These are phyloP conservation scores for Nakazawaea sp. DNA, from an alignment of 805 yeast species.

Conservation along the genomic window DNA sequence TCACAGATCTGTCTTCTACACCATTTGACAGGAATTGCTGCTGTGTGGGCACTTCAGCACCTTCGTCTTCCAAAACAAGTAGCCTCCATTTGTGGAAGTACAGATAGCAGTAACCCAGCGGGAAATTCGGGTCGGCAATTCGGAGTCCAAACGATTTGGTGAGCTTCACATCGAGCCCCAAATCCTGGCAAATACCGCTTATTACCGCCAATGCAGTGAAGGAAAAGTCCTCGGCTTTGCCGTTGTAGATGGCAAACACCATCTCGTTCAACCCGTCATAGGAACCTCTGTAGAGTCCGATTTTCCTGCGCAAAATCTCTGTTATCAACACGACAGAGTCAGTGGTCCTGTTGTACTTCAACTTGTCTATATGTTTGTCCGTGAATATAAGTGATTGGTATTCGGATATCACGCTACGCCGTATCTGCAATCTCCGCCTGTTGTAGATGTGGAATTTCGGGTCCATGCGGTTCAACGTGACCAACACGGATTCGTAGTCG, in stretches of 20 bases:
- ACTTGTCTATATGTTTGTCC: conserved; percentile 2
- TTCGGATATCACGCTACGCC: conserved; percentile 1
- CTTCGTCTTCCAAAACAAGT: not conserved
- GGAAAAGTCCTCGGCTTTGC: not conserved
- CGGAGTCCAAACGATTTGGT: not conserved
- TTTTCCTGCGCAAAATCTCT: not conserved
- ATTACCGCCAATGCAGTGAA: not conserved
- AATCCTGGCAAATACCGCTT: conserved; percentile 7
- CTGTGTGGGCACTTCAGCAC: too few relatives aligned
- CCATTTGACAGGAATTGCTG: too few relatives aligned
- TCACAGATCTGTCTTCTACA: too few relatives aligned
- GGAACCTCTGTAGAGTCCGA: not conserved
- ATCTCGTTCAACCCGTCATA: not conserved
- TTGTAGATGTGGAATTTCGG: not conserved
- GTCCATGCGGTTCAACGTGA: conserved; percentile 3
- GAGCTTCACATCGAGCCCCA: conserved; percentile 2
- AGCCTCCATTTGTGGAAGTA: not conserved
- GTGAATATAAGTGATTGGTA: conserved; percentile 4
- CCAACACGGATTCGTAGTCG: conserved; percentile 1
- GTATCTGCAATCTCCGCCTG: not conserved
- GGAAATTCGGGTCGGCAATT: conserved; percentile 3
- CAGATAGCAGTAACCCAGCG: conserved; percentile 4
- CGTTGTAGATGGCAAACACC: not conserved
- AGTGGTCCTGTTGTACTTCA: conserved; percentile 1
- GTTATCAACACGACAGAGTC: conserved; percentile 4